Percentiles rank a stretch among this genome's conserved stretches.
These are phyloP conservation scores for Calonectria honghensis DNA, from an alignment of 2,329 filamentous ascomycete genomes.

Conservation along the genomic window DNA sequence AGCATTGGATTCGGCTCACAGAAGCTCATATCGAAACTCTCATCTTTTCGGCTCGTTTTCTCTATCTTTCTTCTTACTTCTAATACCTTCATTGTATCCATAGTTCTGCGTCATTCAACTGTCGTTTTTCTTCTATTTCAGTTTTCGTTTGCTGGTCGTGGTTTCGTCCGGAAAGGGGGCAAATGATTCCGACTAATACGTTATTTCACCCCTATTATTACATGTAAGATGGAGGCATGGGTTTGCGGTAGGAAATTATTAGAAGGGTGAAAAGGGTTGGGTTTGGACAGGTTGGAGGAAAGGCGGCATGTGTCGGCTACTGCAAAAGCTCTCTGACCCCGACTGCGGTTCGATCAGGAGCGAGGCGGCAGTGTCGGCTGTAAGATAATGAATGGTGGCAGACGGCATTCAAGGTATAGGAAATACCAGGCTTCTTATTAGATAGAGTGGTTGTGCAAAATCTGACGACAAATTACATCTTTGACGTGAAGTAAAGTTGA, in stretches of 20 bases:
- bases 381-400: constrained; percentile 9
- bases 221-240: constrained; percentile 24
- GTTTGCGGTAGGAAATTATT: background rate
- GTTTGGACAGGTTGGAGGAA: background rate
- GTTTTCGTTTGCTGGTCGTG: constrained; percentile 38
- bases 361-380: background rate
- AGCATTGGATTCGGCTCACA: constrained; percentile 8
- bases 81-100: constrained; percentile 54
- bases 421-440: constrained; percentile 10
- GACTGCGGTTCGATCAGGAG: background rate
- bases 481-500: background rate
- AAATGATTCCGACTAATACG: constrained; percentile 28
- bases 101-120: constrained; percentile 43
- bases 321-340: background rate
- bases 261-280: constrained; percentile 2
- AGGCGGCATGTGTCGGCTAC: background rate
- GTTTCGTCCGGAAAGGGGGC: background rate
- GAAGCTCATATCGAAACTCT: constrained; percentile 8
- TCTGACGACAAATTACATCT: background rate
- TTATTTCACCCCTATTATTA: constrained; percentile 27
- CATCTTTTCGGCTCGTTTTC: background rate
- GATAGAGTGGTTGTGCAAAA: constrained; percentile 19
- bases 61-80: constrained; percentile 14
- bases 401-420: background rate
- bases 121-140: constrained; percentile 15